phyloP scores from a whole-genome alignment of 202 grass and related monocot species.

The Digitaria exilis region DNA sequence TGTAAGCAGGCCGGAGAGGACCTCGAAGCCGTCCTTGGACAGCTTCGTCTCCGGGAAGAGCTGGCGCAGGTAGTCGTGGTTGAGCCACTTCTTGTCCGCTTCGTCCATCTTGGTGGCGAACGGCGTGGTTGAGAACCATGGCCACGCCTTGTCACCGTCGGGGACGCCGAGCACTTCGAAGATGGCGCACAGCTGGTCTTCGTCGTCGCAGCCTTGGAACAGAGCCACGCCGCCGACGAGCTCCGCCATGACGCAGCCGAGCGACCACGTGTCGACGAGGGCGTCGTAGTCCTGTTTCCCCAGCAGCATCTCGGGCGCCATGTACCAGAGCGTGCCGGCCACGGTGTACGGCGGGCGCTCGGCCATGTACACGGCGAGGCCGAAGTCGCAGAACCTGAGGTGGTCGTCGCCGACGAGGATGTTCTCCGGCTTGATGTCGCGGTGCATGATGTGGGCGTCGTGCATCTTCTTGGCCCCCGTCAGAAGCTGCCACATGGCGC shows the following conservation, averaged over 20 bases:
- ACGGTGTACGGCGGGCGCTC: background rate
- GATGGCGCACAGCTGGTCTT: slow-evolving; percentile 38
- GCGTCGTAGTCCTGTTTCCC: slow-evolving; percentile 23
- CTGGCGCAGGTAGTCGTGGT: background rate
- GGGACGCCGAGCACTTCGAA: slow-evolving; percentile 4
- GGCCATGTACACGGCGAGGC: background rate
- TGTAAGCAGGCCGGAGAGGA: too few relatives aligned
- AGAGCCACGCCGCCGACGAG: slow-evolving; percentile 9
- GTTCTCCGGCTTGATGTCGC: slow-evolving; percentile 45
- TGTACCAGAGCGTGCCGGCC: slow-evolving; percentile 31
- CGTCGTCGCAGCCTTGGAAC: background rate
- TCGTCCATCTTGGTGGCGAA: background rate
- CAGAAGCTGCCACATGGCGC: slow-evolving; percentile 37
- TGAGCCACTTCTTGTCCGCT: background rate
- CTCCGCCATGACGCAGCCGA: slow-evolving; percentile 52
- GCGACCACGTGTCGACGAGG: slow-evolving; percentile 42
- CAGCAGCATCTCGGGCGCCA: slow-evolving; percentile 41
- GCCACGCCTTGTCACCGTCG: background rate
- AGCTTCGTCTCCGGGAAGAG: background rate
- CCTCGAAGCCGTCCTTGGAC: background rate
- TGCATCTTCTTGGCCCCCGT: slow-evolving; percentile 31
- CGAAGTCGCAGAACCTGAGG: slow-evolving; percentile 45
- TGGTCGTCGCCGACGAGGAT: slow-evolving; percentile 18
- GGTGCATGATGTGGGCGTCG: slow-evolving; percentile 24
- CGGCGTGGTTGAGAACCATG: background rate